phyloP scores from a whole-genome alignment of 371 early-diverging fungal species.

The Blakeslea trispora region DNA sequence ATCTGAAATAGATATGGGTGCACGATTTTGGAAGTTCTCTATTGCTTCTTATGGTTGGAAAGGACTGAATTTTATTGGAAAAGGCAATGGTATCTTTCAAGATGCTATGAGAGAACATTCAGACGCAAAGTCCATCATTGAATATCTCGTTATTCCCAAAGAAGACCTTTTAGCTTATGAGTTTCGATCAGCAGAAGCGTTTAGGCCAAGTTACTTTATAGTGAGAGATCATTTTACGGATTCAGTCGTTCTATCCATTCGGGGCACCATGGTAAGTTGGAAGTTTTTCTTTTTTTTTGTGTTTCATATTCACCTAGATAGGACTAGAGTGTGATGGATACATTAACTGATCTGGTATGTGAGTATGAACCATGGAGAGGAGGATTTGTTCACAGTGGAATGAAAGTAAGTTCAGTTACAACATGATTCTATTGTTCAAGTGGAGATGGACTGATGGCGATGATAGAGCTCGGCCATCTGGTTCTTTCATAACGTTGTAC shows the following conservation, averaged over 20 bases:
- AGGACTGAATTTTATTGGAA: slow-evolving; percentile 79
- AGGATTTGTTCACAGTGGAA: slow-evolving; percentile 83
- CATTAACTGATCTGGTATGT: slow-evolving; percentile 84
- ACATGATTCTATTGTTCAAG: too few relatives aligned
- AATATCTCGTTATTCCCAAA: slow-evolving; percentile 66
- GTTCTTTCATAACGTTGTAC: slow-evolving; percentile 73
- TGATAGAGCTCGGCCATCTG: slow-evolving; percentile 70
- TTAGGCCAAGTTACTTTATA: slow-evolving; percentile 82
- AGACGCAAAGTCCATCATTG: slow-evolving; percentile 69
- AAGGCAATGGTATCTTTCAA: slow-evolving; percentile 65
- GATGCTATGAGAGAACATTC: slow-evolving; percentile 74
- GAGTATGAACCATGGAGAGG: slow-evolving; percentile 89
- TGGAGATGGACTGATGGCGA: background rate
- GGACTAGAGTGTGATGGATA: slow-evolving; percentile 77
- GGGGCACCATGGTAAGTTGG: slow-evolving; percentile 77
- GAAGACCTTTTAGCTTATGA: slow-evolving; percentile 81
- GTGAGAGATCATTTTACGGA: slow-evolving; percentile 68
- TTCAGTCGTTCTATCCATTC: slow-evolving; percentile 74
- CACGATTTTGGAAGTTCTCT: slow-evolving; percentile 64
- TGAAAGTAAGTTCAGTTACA: slow-evolving; percentile 49
- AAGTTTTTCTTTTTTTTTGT: background rate
- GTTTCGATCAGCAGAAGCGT: slow-evolving; percentile 70
- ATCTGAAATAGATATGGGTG: slow-evolving; percentile 60
- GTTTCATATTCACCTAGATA: too few relatives aligned
- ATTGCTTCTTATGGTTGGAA: slow-evolving; percentile 83